Base-by-base conservation (phyloP, 441 rosid genomes). In the Melastoma candidum region DNA sequence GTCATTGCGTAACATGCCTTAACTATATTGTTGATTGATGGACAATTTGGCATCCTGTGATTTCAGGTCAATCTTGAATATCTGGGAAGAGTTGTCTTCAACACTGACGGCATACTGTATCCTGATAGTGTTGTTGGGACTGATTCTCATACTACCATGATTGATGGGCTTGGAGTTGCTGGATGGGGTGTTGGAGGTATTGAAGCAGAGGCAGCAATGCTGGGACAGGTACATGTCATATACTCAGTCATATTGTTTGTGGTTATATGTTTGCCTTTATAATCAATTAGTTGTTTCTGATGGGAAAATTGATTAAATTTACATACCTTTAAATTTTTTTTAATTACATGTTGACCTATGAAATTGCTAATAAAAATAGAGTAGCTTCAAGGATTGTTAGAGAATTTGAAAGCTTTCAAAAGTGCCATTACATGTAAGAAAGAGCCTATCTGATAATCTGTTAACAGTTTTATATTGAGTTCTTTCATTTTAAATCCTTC, bases 131-230 rank as follows among this genome's bases (percentile, higher is more conserved):
- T 80, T 62, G 86, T 83, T 53, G 86, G 82, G 2, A 80, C 86
- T 2, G 86, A 77, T 60, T 80, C 85, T 32, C 90, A 76, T 66
- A 80, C 86, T 17, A 80, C 90, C 4, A 83, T 83, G 90, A 76
- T 79, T 57, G 82, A 79, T 69, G 89, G 83, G 12, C 26, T 79
- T 63, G 85, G 85, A 61, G 83, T 82, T 58, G 79, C 84, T 62
- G 83, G 85, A 48, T 80, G 84, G 90, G 90, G 84, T 63, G 86
- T 73, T 66, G 90, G 86, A 61, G 90, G 84, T 56, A 80, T 80
- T 53, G 84, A 80, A 69, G 84, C 82, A 46, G 86, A 76, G 63
- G 86, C 90, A 14, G 71, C 77, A 44, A 83, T 80, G 86, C 82
- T 83, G 53, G 86, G 86, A 27, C 86, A 83, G 79, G 86, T 80